Evolutionary conservation across 495 filamentous ascomycete genomes (phyloP).

Genomic region (Daldinia grandis): DNA sequence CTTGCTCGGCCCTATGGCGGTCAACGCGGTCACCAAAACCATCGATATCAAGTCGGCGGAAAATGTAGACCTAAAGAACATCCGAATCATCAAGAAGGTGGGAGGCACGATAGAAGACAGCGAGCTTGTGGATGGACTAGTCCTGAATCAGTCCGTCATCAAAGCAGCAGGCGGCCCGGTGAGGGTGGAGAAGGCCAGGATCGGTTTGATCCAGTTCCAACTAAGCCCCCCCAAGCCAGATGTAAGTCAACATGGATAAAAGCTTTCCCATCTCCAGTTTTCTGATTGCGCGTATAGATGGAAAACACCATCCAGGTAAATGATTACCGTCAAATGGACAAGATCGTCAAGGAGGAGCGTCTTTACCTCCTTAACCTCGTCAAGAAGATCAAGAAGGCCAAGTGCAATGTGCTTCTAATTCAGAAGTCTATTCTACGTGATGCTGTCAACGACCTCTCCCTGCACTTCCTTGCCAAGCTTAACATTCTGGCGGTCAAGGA

Average conservation of each 20-base stretch:
- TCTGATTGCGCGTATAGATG: constrained; percentile 68
- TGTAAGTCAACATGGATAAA: constrained; percentile 59
- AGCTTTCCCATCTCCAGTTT: neutral
- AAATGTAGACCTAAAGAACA: constrained; percentile 95
- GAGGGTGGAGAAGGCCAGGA: constrained; percentile 95
- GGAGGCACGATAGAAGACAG: constrained; percentile 98
- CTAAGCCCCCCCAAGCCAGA: constrained; percentile 97
- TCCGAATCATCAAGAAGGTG: constrained; percentile 96
- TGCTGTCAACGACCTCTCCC: constrained; percentile 94
- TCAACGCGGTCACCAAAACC: constrained; percentile 92
- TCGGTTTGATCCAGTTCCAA: constrained; percentile 98
- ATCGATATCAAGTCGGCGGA: constrained; percentile 95
- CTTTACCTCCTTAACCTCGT: constrained; percentile 97
- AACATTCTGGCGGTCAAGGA: constrained; percentile 96
- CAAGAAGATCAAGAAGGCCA: constrained; percentile 99
- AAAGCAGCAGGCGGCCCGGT: constrained; percentile 92
- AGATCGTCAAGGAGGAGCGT: constrained; percentile 98
- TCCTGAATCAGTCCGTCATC: constrained; percentile 90
- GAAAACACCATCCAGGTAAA: constrained; percentile 99
- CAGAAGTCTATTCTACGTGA: constrained; percentile 98
- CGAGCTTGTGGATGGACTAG: constrained; percentile 94
- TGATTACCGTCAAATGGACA: constrained; percentile 99
- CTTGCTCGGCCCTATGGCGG: constrained; percentile 92
- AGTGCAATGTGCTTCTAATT: constrained; percentile 98
- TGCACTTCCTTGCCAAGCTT: constrained; percentile 97